These are phyloP conservation scores for Colletotrichum truncatum DNA, from an alignment of 2,329 filamentous ascomycete species.

Conservation along the genomic window DNA sequence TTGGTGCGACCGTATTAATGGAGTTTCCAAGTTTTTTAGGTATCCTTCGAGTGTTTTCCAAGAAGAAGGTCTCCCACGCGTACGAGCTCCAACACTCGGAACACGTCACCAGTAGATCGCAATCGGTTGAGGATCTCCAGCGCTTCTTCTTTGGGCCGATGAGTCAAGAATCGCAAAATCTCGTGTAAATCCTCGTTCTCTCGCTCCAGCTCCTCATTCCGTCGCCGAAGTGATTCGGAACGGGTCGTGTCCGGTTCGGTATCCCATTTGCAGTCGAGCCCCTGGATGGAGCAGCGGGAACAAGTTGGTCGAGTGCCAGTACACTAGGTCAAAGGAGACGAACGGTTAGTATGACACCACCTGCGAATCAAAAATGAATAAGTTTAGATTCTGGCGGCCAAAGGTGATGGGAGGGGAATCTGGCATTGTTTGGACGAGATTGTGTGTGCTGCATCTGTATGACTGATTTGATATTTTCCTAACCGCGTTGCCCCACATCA, in stretches of 20 bases:
- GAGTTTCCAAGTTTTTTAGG: not conserved
- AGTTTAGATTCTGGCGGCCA: too few relatives aligned
- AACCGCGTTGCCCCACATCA: conserved; percentile 1
- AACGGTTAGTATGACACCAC: not conserved
- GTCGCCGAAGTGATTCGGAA: not conserved
- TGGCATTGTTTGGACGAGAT: not conserved
- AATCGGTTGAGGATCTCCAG: conserved; percentile 13
- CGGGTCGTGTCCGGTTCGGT: conserved; percentile 22
- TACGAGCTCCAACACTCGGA: conserved; percentile 10
- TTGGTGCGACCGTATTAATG: not conserved
- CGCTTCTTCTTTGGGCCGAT: not conserved
- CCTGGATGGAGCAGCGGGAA: conserved; percentile 8
- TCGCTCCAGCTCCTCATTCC: conserved; percentile 3
- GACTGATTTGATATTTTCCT: conserved; percentile 8
- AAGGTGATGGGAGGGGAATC: not conserved
- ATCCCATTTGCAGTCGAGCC: conserved; percentile 19
- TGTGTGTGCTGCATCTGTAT: not conserved
- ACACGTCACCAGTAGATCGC: conserved; percentile 8
- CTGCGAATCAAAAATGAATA: not conserved
- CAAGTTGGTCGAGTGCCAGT: conserved; percentile 23
- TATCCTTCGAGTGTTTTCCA: not conserved
- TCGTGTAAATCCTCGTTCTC: conserved; percentile 19
- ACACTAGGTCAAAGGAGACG: not conserved
- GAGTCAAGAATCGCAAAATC: not conserved
- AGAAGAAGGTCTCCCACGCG: conserved; percentile 7